These are phyloP conservation scores for Cordyceps militaris DNA, from an alignment of 2,329 filamentous ascomycete genomes.

Conservation along the genomic window DNA sequence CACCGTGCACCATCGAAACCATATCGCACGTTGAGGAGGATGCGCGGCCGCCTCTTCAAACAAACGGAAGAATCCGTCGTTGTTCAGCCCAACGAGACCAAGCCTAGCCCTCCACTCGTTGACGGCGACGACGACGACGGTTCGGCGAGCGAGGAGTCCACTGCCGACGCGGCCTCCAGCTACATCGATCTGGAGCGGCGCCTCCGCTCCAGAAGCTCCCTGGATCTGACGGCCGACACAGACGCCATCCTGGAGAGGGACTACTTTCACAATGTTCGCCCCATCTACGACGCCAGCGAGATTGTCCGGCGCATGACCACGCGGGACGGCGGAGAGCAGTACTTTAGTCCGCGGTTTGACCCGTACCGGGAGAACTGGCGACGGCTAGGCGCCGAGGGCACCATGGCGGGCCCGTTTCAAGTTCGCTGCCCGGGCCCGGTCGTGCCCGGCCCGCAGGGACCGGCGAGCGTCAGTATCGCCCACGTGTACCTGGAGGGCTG, in stretches of 20 bases:
- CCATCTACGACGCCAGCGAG: neutral
- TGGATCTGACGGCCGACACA: neutral
- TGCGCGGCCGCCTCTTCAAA: no score
- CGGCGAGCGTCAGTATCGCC: neutral
- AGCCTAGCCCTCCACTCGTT: no score
- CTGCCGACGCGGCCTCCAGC: neutral
- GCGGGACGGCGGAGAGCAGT: neutral
- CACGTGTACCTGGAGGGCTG: neutral
- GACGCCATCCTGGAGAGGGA: neutral
- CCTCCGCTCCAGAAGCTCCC: neutral
- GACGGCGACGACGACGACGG: neutral
- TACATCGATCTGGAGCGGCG: neutral
- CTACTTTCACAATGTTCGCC: neutral
- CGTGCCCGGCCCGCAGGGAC: neutral
- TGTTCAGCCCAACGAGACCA: no score
- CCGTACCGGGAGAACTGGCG: accelerated
- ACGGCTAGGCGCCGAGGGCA: neutral
- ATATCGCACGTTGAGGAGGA: neutral
- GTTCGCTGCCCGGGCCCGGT: neutral
- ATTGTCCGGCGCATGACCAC: neutral
- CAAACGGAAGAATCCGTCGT: no score
- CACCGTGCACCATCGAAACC: no score
- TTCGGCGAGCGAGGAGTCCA: neutral
- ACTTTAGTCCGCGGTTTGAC: neutral
- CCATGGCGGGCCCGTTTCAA: neutral